Evolutionary conservation across 495 filamentous ascomycete species (phyloP), one percentile per base, ranked within the genome.

Genomic region (Hamigera avellanea): DNA sequence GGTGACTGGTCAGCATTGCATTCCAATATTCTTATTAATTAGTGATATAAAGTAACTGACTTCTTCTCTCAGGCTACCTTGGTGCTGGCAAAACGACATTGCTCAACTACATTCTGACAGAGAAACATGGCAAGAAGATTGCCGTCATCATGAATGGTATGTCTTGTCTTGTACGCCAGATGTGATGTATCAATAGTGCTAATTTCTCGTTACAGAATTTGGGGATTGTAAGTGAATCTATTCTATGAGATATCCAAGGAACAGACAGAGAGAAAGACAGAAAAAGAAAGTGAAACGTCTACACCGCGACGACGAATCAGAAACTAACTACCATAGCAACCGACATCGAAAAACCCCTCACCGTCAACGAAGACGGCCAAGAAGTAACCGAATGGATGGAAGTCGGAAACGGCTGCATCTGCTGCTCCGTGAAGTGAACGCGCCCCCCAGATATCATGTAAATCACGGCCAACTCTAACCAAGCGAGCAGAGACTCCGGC

Each of bases 41-140:
- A 8, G 27, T 32, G 16, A n/a, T 6, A 8, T 4, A 13, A 32
- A 14, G 38, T 19, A 2, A n/a, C 33, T 72, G 70, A 73, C 6
- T 26, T 15, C 21, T 18, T 7, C 12, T 14, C 12, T 14, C 8
- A 80, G 77, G 77, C 6, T 98, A 96, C 47, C 73, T 98, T 13
- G 91, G 91, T 19, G 83, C 91, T 16, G 91, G 91, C 14, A 98
- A 98, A 57, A 96, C 89, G 0, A 96, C 93, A 0, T 64, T 98
- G 6, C 65, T 98, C 31, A 98, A 98, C 51, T 93, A 96, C 55
- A 95, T 98, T 29, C 67, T 98, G 25, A 86, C 76, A 14, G 86
- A 87, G 42, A 78, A 85, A 36, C 91, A 96, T 72, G 89, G 88
- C 51, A 96, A 95, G 68, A 91, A 80, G 54, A 86, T 98, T 54